These are phyloP conservation scores for Phytophthora vignae DNA, from an alignment of 352 stramenopile species.

Conservation along the genomic window DNA sequence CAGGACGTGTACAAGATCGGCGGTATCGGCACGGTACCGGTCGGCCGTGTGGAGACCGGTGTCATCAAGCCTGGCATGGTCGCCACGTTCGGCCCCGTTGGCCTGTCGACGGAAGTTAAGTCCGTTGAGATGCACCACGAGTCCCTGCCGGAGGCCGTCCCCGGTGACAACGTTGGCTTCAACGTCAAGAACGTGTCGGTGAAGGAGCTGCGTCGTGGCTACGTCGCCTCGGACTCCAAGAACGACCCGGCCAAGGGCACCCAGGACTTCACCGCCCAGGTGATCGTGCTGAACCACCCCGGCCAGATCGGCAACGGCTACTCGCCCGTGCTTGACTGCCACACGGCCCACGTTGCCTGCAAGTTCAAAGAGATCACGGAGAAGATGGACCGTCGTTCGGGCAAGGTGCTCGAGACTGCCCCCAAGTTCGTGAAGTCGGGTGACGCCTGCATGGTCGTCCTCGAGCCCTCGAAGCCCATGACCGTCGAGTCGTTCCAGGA, in stretches of 20 bases:
- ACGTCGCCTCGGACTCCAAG: constrained; percentile 94
- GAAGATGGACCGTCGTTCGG: constrained; percentile 97
- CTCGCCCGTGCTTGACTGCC: constrained; percentile 96
- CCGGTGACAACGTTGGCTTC: constrained; percentile 98
- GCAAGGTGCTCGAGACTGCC: constrained; percentile 95
- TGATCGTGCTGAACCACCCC: constrained; percentile 97
- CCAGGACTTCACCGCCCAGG: constrained; percentile 94
- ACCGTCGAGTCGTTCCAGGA: constrained; percentile 97
- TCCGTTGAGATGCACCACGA: constrained; percentile 98
- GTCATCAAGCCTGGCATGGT: constrained; percentile 95
- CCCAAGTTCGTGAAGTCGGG: constrained; percentile 96
- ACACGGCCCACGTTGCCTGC: constrained; percentile 97
- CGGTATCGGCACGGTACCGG: constrained; percentile 96
- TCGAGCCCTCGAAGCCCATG: constrained; percentile 94
- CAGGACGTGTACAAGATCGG: constrained; percentile 99
- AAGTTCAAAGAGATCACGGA: constrained; percentile 95
- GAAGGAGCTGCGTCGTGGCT: constrained; percentile 95
- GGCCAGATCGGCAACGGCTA: constrained; percentile 95
- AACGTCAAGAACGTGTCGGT: constrained; percentile 97
- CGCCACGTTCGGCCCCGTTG: constrained; percentile 91
- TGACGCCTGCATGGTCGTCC: constrained; percentile 96
- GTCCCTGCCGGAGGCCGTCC: constrained; percentile 89
- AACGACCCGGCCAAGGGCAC: constrained; percentile 91
- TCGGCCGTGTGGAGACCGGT: constrained; percentile 97
- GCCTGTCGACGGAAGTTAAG: constrained; percentile 94